Evolutionary conservation across 2,329 filamentous ascomycete genomes (phyloP).

Genomic region (Diaporthe nobilis): DNA sequence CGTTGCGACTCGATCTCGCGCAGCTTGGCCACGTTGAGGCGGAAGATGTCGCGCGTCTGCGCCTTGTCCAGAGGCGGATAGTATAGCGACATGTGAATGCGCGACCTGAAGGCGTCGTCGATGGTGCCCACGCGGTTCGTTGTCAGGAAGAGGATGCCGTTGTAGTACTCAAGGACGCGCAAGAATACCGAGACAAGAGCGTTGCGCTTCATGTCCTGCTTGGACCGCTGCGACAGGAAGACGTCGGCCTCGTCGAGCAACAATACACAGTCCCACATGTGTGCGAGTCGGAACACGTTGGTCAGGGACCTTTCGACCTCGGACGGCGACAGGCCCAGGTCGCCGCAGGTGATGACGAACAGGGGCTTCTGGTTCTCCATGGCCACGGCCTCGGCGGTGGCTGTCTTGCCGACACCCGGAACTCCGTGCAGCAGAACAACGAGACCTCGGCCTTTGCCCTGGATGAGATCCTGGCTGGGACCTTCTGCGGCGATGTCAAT

Average conservation of each 20-base stretch:
- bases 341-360: constrained; percentile 48
- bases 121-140: constrained; percentile 51
- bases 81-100: constrained; percentile 51
- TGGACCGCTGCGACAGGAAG: constrained; percentile 53
- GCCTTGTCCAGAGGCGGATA: constrained; percentile 45
- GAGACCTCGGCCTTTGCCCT: constrained; percentile 53
- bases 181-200: constrained; percentile 49
- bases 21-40: constrained; percentile 32
- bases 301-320: constrained; percentile 49
- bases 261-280: constrained; percentile 57
- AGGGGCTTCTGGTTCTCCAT: constrained; percentile 50
- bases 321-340: constrained; percentile 47
- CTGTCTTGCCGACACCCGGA: constrained; percentile 55
- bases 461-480: constrained; percentile 38
- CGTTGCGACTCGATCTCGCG: constrained; percentile 32
- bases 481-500: neutral
- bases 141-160: constrained; percentile 55
- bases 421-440: constrained; percentile 53
- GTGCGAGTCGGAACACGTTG: constrained; percentile 48
- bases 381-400: constrained; percentile 56
- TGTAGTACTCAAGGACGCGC: constrained; percentile 47
- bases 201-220: constrained; percentile 49
- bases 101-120: constrained; percentile 47
- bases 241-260: constrained; percentile 58
- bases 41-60: constrained; percentile 41